Evolutionary conservation across 2,329 filamentous ascomycete species (phyloP).

Genomic region (Diaporthe batatas): DNA sequence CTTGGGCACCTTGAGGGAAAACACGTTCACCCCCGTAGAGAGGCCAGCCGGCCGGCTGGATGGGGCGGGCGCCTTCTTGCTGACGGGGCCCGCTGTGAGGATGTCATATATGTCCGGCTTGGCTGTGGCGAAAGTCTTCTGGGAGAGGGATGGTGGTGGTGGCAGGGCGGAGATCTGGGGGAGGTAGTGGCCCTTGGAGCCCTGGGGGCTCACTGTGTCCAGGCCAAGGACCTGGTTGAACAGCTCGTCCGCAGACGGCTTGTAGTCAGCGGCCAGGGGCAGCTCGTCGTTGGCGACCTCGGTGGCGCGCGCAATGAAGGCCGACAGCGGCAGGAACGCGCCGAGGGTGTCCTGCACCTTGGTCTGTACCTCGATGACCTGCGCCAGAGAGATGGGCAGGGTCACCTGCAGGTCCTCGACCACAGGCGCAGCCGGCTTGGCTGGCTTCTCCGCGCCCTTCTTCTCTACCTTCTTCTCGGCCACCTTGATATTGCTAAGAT

Average conservation of each 20-base stretch:
- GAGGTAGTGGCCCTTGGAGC: conserved; percentile 73
- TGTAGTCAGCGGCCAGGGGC: conserved; percentile 73
- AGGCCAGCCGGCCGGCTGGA: conserved; percentile 60
- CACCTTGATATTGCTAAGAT: conserved; percentile 95
- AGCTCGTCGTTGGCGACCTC: conserved; percentile 91
- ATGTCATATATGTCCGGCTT: conserved; percentile 87
- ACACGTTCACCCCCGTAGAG: conserved; percentile 76
- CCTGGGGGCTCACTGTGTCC: conserved; percentile 59
- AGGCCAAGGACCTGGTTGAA: conserved; percentile 91
- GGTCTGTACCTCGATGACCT: conserved; percentile 84
- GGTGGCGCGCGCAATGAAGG: conserved; percentile 87
- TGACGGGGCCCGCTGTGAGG: conserved; percentile 61
- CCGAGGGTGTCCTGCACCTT: conserved; percentile 83
- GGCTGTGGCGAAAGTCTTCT: conserved; percentile 56
- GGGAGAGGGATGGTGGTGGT: conserved; percentile 54
- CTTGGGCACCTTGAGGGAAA: conserved; percentile 83
- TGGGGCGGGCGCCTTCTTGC: conserved; percentile 48
- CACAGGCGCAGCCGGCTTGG: conserved; percentile 55
- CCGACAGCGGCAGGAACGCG: conserved; percentile 84
- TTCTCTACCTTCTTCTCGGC: conserved; percentile 64
- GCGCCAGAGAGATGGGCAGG: conserved; percentile 81
- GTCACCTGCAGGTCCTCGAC: conserved; percentile 71
- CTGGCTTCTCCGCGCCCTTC: conserved; percentile 53
- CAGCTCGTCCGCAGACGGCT: conserved; percentile 82
- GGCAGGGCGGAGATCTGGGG: conserved; percentile 78